A percentile compares a stretch with the other conserved stretches of the same genome.
Evolutionary conservation across 208 protist genomes (phyloP).

Genomic region (Trypanosoma vivax): DNA sequence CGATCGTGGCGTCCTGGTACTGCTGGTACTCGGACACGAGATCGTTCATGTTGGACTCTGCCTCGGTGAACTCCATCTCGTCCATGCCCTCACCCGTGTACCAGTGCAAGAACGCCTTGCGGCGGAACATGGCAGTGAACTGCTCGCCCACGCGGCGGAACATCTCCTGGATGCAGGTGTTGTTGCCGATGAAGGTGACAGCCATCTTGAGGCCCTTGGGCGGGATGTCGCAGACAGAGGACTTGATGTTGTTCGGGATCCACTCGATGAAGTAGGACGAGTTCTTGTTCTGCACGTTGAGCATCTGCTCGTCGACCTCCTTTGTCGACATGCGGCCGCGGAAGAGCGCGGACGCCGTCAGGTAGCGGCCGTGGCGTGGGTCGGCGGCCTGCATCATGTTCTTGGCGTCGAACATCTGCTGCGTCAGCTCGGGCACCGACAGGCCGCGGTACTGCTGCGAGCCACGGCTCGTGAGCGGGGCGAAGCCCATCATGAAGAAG

Average conservation of each 20-base stretch:
- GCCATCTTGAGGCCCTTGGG: slow-evolving; percentile 91
- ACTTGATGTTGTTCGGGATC: slow-evolving; percentile 68
- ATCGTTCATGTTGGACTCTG: slow-evolving; percentile 93
- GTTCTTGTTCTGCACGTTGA: slow-evolving; percentile 95
- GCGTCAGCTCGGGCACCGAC: slow-evolving; percentile 93
- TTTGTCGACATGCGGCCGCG: slow-evolving; percentile 94
- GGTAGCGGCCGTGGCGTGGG: slow-evolving; percentile 56
- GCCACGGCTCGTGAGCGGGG: slow-evolving; percentile 88
- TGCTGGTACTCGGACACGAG: slow-evolving; percentile 93
- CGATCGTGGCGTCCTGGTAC: slow-evolving; percentile 86
- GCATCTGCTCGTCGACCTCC: slow-evolving; percentile 96
- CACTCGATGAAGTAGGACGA: slow-evolving; percentile 91
- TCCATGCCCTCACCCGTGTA: slow-evolving; percentile 96
- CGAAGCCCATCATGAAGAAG: slow-evolving; percentile 98
- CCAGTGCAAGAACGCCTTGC: slow-evolving; percentile 99
- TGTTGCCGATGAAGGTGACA: slow-evolving; percentile 93
- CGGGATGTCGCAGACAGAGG: slow-evolving; percentile 88
- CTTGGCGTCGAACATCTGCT: slow-evolving; percentile 97
- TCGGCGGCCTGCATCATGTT: slow-evolving; percentile 96
- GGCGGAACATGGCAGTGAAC: slow-evolving; percentile 98
- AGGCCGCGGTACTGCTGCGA: slow-evolving; percentile 84
- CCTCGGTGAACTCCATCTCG: slow-evolving; percentile 89
- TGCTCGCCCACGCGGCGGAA: slow-evolving; percentile 93
- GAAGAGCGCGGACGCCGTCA: slow-evolving; percentile 84
- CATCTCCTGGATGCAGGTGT: slow-evolving; percentile 92